Conservation (phyloP, 495 filamentous ascomycete species). For the Physcia stellaris region DNA sequence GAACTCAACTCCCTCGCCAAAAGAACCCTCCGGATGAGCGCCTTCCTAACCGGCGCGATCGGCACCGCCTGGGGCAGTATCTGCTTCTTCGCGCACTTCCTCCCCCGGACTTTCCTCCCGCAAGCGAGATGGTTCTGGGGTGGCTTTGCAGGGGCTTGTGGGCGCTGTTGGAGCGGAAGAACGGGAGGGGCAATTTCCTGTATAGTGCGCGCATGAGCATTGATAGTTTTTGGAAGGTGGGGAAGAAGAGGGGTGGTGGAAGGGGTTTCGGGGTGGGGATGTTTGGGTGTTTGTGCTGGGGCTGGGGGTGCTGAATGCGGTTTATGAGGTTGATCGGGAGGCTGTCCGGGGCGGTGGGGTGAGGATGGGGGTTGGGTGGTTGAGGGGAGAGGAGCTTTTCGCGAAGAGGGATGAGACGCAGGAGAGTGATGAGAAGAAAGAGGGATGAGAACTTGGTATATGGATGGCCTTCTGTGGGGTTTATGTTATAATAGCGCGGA, state of each 20-base stretch:
- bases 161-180: constrained; percentile 49
- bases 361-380: constrained; percentile 59
- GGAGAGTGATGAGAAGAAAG: too few species aligned
- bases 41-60: constrained; percentile 63
- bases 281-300: constrained; percentile 66
- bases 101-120: constrained; percentile 63
- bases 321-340: constrained; percentile 58
- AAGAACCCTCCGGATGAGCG: constrained; percentile 43
- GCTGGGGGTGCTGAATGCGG: constrained; percentile 60
- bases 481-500: too few species aligned
- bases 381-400: constrained; percentile 68
- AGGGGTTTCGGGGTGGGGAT: constrained; percentile 66
- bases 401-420: too few species aligned
- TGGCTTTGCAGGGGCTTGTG: constrained; percentile 69
- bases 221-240: constrained; percentile 80
- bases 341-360: constrained; percentile 53
- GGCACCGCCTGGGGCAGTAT: constrained; percentile 76
- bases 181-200: constrained; percentile 36
- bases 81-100: constrained; percentile 67
- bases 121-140: constrained; percentile 78
- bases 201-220: constrained; percentile 60
- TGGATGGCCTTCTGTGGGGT: too few species aligned
- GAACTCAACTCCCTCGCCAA: constrained; percentile 48
- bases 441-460: too few species aligned
- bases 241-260: constrained; percentile 78